These are phyloP conservation scores for Aureobasidium vineae DNA, from an alignment of 2,329 filamentous ascomycete species.

Conservation along the genomic window DNA sequence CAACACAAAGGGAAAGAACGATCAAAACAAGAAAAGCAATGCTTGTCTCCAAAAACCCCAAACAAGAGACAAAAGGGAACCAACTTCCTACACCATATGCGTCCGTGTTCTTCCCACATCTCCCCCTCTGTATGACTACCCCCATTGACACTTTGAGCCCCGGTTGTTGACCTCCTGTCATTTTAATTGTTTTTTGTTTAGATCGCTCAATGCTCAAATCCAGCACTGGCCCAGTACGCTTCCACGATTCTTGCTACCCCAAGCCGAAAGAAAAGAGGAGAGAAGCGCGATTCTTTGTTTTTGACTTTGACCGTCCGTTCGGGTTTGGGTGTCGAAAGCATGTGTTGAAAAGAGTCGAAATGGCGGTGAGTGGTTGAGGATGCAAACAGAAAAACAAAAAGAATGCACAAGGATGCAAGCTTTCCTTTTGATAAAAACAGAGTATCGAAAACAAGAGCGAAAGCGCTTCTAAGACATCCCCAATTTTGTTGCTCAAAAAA, in stretches of 20 bases:
- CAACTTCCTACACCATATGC: neutral
- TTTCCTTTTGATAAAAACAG: slow-evolving; percentile 8
- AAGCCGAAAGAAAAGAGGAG: no score
- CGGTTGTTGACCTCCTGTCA: neutral
- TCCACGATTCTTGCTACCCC: neutral
- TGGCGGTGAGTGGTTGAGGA: neutral
- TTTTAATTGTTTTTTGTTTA: neutral
- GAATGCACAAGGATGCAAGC: slow-evolving; percentile 6
- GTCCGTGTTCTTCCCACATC: neutral
- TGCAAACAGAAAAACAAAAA: neutral
- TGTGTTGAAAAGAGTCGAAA: neutral
- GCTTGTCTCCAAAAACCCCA: neutral
- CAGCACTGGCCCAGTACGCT: neutral
- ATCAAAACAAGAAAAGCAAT: neutral
- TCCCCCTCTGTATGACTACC: neutral
- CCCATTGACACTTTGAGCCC: neutral
- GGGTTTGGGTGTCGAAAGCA: neutral
- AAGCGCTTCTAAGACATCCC: neutral
- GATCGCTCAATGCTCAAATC: neutral
- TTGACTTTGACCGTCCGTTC: no score
- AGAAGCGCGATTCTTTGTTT: no score
- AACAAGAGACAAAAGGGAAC: neutral
- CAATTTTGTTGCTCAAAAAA: slow-evolving; percentile 18
- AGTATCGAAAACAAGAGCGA: slow-evolving; percentile 14
- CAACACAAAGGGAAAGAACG: neutral